Evolutionary conservation across 192 early-diverging fungal species (phyloP), one percentile per base, ranked within the genome.

Genomic region (Radiomyces spectabilis): DNA sequence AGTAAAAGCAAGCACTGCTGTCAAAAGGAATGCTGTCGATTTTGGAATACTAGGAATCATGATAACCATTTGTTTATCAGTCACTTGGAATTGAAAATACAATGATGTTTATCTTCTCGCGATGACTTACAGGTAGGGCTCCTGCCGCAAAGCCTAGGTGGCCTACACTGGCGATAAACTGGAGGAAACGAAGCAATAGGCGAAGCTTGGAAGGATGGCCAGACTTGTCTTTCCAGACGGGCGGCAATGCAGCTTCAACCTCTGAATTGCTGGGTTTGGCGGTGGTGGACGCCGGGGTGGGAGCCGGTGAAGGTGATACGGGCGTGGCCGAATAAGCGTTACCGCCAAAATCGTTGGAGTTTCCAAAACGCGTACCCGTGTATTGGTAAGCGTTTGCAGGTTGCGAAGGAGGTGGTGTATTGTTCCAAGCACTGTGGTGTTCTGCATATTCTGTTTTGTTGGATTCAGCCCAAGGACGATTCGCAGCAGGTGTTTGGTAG

Each of bases 61-160:
- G n/a, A n/a, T n/a, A n/a, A n/a, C n/a, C n/a, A n/a, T n/a, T n/a
- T n/a, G n/a, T n/a, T n/a, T n/a, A n/a, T n/a, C n/a, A n/a, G n/a
- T n/a, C n/a, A n/a, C n/a, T n/a, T n/a, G n/a, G n/a, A n/a, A n/a
- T n/a, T n/a, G n/a, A n/a, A n/a, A n/a, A n/a, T n/a, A n/a, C n/a
- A n/a, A n/a, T n/a, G n/a, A 41, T 25, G n/a, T 30, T 48, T n/a
- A 48, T 21, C 13, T 10, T 24, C 46, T 31, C 2, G 0, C 9
- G 21, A 5, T 5, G 13, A 57, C 54, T 57, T 66, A 71, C 69
- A 4, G 56, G 42, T 5, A 59, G 53, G 41, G 69, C 69, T 46
- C 69, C 69, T 4, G 58, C 69, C 34, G 63, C 43, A 51, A 71
- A 71, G 1, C 69, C 63, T 19, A 71, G 41, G 32, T 55, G 38